Evolutionary conservation across 345 rosid genomes (phyloP), one percentile per base, ranked within the genome.

Genomic region (Cardamine occulta): DNA sequence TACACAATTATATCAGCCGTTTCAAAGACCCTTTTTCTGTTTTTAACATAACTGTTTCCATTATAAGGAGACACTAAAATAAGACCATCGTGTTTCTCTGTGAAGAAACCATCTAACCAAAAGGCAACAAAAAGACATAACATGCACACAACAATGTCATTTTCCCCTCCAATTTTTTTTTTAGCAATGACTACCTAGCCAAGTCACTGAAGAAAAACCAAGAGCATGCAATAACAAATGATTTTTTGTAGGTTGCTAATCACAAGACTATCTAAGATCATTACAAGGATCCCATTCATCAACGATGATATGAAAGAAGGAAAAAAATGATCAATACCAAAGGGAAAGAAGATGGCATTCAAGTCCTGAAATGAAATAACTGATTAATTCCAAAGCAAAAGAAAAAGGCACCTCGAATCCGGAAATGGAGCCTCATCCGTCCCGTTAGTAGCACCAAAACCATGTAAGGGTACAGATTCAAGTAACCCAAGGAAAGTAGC

Each of bases 401-500:
- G 66, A 63, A 29, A 58, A 61, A 75, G 35, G 57, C 66, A 89
- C 94, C 97, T 89, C 24, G 84, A 79, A 71, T 89, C 87, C 35
- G 91, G 93, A 77, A 75, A 78, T 48, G 68, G 72, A 83, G 77
- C 66, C 63, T 82, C 92, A 21, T 82, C 77, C 32, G 98, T 80
- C 78, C 86, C 87, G 74, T 84, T 62, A 82, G 80, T 77, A 74
- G 88, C 87, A 83, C 82, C 86, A 75, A 78, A 67, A 76, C 82
- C 93, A 72, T 84, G 89, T 63, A 88, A 87, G 54, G 97, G 91
- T 79, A 91, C 83, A 24, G 97, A 91, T 79, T 88, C 94, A 70
- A 91, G 94, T 82, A 93, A 79, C 70, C 90, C 90, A 70, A 93
- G 89, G 80, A 89, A 86, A 84, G 77, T 85, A 63, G 90, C 76